phyloP scores from a whole-genome alignment of 257 asterid genomes.

The Ilex aquifolium region DNA sequence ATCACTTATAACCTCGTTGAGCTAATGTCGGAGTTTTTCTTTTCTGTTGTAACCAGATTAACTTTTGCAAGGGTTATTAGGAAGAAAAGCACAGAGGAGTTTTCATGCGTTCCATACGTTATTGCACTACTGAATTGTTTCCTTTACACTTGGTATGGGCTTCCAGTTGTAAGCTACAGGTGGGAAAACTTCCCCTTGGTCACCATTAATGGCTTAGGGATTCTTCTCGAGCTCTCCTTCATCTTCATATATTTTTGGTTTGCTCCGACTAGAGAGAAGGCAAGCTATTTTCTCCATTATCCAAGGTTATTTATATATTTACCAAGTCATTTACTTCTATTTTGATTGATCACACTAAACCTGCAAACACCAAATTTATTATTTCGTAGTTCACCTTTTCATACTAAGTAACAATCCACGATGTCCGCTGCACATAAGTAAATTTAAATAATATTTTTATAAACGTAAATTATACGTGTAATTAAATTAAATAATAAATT shows the following conservation, averaged over 20 bases:
- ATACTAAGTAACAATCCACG: too few species aligned
- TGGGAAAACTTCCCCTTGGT: constrained; percentile 75
- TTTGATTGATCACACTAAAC: too few species aligned
- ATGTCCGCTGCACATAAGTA: too few species aligned
- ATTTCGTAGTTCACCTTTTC: too few species aligned
- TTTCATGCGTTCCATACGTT: constrained; percentile 64
- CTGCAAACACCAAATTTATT: too few species aligned
- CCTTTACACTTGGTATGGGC: constrained; percentile 79
- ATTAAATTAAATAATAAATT: too few species aligned
- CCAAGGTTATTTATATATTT: too few species aligned
- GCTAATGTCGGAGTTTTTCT: not conserved
- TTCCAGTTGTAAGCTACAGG: constrained; percentile 61
- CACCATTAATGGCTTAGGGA: constrained; percentile 64
- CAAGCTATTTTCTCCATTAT: constrained; percentile 21
- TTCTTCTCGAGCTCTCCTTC: constrained; percentile 61
- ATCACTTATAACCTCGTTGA: not conserved
- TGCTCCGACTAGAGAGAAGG: constrained; percentile 45
- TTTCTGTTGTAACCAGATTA: constrained; percentile 26
- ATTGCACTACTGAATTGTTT: constrained; percentile 57
- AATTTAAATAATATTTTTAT: too few species aligned
- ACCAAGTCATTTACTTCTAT: too few species aligned
- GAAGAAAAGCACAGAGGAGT: constrained; percentile 53
- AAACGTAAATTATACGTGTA: too few species aligned
- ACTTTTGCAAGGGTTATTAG: constrained; percentile 48
- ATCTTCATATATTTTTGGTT: constrained; percentile 40